phyloP scores from a whole-genome alignment of 2,329 filamentous ascomycete genomes.

The Trichoderma arundinaceum region DNA sequence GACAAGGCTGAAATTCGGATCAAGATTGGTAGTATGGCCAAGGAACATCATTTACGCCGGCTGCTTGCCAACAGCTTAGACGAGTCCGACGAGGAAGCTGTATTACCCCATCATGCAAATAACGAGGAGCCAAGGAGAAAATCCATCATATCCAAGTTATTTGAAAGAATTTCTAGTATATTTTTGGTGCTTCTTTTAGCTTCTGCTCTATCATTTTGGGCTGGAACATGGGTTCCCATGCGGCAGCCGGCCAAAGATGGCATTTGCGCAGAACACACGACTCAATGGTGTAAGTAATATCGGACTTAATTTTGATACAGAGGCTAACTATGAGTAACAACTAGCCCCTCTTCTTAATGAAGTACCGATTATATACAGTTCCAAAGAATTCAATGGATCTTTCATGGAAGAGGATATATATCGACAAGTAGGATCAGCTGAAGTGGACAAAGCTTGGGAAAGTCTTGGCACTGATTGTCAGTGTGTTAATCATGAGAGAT shows the following conservation, averaged over 20 bases:
- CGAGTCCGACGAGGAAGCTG: constrained; percentile 31
- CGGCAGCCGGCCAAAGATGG: constrained; percentile 21
- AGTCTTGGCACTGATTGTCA: constrained; percentile 52
- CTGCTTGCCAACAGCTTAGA: constrained; percentile 16
- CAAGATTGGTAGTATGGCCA: neutral
- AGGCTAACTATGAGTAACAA: neutral
- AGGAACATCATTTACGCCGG: constrained; percentile 17
- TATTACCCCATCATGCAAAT: neutral
- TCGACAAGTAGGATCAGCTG: constrained; percentile 54
- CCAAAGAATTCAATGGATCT: constrained; percentile 59
- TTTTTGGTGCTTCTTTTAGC: constrained; percentile 11
- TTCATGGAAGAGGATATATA: constrained; percentile 61
- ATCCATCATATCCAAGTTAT: neutral
- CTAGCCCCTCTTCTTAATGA: constrained; percentile 45
- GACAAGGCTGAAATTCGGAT: neutral
- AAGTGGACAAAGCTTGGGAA: constrained; percentile 64
- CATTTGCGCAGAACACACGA: constrained; percentile 42
- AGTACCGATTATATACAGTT: constrained; percentile 42
- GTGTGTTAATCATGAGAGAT: constrained; percentile 26
- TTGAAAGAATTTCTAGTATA: neutral
- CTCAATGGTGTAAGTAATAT: constrained; percentile 46
- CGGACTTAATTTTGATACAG: neutral
- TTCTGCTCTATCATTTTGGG: constrained; percentile 26
- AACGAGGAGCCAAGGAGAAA: neutral
- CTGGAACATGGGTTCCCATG: constrained; percentile 15